Conservation (phyloP, 2,329 filamentous ascomycete species). For the Simplicillium sp. region DNA sequence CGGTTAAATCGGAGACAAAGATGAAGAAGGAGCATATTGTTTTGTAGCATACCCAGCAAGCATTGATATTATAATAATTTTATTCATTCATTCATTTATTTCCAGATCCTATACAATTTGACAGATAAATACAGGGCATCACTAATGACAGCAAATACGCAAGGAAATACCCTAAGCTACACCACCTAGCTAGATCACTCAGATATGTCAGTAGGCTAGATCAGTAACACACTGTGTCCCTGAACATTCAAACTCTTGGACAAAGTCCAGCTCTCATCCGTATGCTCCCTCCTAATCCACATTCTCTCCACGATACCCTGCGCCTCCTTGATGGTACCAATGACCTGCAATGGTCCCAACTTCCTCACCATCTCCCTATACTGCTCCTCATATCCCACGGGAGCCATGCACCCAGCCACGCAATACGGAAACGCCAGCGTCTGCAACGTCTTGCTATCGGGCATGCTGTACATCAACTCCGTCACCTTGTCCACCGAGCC, state of each 20-base stretch:
- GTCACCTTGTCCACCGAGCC: constrained; percentile 20
- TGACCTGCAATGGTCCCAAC: constrained; percentile 32
- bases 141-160: too few relatives aligned
- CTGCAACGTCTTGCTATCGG: constrained; percentile 19
- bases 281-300: constrained; percentile 28
- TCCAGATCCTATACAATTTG: constrained; percentile 9
- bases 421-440: constrained; percentile 31
- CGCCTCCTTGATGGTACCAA: constrained; percentile 34
- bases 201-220: constrained; percentile 15
- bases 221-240: constrained; percentile 28
- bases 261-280: constrained; percentile 34
- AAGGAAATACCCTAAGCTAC: too few relatives aligned
- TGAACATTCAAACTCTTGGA: constrained; percentile 30
- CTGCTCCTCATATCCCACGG: constrained; percentile 27
- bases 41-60: too few relatives aligned
- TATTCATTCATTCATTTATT: too few relatives aligned
- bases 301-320: constrained; percentile 35
- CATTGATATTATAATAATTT: too few relatives aligned
- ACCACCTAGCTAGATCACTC: too few relatives aligned
- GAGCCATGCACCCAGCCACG: constrained; percentile 29
- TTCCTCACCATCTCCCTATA: constrained; percentile 29
- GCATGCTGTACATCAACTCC: constrained; percentile 21
- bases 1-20: constrained; percentile 15
- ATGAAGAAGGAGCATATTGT: neutral
- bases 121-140: constrained; percentile 2